These are phyloP conservation scores for Pilasporangium apinafurcum DNA, from an alignment of 352 stramenopile genomes.

Conservation along the genomic window DNA sequence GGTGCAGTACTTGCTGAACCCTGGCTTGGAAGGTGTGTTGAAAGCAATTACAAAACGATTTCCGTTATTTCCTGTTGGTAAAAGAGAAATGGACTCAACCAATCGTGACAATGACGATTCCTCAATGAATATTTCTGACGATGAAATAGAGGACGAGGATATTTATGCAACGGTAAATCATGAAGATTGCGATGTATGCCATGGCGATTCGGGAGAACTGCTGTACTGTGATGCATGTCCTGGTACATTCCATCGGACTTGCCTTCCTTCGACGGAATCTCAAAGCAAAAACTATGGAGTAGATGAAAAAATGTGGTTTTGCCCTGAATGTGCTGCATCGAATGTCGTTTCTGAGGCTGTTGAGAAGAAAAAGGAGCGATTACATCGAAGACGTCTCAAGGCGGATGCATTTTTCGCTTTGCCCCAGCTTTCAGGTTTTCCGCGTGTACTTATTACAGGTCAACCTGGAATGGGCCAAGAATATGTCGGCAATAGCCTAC, in stretches of 20 bases:
- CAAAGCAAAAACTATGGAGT: not conserved
- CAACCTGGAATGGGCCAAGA: slow-evolving; percentile 63
- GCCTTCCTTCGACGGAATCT: slow-evolving; percentile 14
- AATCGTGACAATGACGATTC: slow-evolving; percentile 13
- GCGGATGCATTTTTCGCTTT: too few species aligned
- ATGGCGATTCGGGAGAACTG: slow-evolving; percentile 49
- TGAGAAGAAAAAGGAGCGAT: slow-evolving; percentile 19
- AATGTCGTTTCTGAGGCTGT: slow-evolving; percentile 13
- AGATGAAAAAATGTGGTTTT: slow-evolving; percentile 39
- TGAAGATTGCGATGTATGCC: slow-evolving; percentile 65
- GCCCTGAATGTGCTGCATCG: slow-evolving; percentile 32
- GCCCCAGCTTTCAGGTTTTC: slow-evolving; percentile 51
- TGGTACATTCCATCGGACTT: slow-evolving; percentile 48
- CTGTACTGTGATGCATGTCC: slow-evolving; percentile 59
- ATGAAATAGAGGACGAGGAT: slow-evolving; percentile 54
- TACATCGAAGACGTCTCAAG: too few species aligned
- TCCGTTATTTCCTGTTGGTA: slow-evolving; percentile 55
- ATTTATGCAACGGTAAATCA: slow-evolving; percentile 62
- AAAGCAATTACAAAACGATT: slow-evolving; percentile 43
- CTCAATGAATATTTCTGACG: too few species aligned
- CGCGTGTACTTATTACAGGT: slow-evolving; percentile 62
- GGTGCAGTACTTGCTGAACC: slow-evolving; percentile 37
- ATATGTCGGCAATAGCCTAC: slow-evolving; percentile 49
- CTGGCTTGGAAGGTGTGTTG: slow-evolving; percentile 30
- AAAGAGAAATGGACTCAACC: slow-evolving; percentile 20